Conservation (phyloP, 306 rosid species). For the Cucurbita pepo region DNA sequence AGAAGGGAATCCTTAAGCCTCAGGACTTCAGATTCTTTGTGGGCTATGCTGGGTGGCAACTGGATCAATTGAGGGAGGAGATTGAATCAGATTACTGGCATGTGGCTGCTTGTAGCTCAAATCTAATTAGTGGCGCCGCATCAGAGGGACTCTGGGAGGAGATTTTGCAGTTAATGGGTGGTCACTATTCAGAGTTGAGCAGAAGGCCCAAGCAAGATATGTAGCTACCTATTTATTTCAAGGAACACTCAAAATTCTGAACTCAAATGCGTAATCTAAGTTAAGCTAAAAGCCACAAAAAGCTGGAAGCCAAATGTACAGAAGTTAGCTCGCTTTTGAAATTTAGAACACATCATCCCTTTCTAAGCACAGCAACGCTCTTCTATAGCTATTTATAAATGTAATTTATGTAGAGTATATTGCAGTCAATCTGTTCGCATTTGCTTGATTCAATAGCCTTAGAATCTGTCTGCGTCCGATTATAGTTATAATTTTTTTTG, state of each 20-base stretch:
- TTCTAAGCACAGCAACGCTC: not conserved
- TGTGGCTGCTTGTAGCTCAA: constrained; percentile 94
- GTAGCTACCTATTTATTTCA: constrained; percentile 19
- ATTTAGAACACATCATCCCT: constrained; percentile 16
- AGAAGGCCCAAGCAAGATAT: constrained; percentile 88
- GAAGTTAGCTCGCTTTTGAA: constrained; percentile 26
- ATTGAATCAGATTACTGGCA: constrained; percentile 84
- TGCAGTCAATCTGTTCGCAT: not conserved
- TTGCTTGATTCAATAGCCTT: not conserved
- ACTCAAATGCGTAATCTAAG: not conserved
- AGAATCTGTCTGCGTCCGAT: too few species aligned
- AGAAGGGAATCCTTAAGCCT: constrained; percentile 72
- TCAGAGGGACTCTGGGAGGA: constrained; percentile 85
- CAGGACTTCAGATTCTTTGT: constrained; percentile 81
- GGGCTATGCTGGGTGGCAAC: constrained; percentile 99
- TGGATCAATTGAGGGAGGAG: constrained; percentile 87
- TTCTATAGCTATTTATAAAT: not conserved
- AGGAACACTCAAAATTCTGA: not conserved
- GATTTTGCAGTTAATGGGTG: constrained; percentile 88
- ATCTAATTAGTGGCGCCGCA: constrained; percentile 41
- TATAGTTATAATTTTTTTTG: not conserved
- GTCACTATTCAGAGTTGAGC: constrained; percentile 86
- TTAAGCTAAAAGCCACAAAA: not conserved
- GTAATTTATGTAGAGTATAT: not conserved
- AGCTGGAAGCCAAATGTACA: constrained; percentile 38